Percentiles rank a stretch among this genome's conserved stretches.
These are phyloP conservation scores for Blastomyces silverae DNA, from an alignment of 2,329 filamentous ascomycete species.

Conservation along the genomic window DNA sequence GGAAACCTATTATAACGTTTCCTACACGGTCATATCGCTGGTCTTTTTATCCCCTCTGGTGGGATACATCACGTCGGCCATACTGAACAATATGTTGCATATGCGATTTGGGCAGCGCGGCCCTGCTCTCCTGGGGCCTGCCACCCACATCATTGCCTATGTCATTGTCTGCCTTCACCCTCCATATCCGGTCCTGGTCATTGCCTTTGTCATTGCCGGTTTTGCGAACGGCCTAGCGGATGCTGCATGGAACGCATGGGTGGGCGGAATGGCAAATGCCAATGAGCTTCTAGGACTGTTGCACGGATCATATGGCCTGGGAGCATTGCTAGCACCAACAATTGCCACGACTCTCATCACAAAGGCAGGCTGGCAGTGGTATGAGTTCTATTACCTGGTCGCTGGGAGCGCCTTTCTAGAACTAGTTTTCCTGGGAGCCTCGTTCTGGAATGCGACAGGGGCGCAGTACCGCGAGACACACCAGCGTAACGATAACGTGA, in stretches of 20 bases:
- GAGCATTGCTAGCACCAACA: slow-evolving; percentile 61
- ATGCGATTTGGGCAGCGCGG: slow-evolving; percentile 57
- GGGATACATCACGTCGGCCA: slow-evolving; percentile 42
- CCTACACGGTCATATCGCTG: slow-evolving; percentile 43
- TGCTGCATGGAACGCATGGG: slow-evolving; percentile 52
- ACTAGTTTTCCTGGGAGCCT: slow-evolving; percentile 43
- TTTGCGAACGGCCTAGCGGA: slow-evolving; percentile 61
- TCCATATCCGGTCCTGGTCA: slow-evolving; percentile 58
- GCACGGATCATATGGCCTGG: slow-evolving; percentile 63
- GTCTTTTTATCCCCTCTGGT: slow-evolving; percentile 45
- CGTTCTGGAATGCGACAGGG: slow-evolving; percentile 59
- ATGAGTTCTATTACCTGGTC: slow-evolving; percentile 68
- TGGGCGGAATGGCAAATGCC: slow-evolving; percentile 62
- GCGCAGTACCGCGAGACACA: slow-evolving; percentile 43
- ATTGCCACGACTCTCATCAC: slow-evolving; percentile 66
- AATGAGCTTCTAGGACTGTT: slow-evolving; percentile 66
- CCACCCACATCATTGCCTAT: slow-evolving; percentile 59
- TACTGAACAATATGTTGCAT: slow-evolving; percentile 42
- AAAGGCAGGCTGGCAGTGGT: slow-evolving; percentile 57
- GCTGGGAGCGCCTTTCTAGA: slow-evolving; percentile 52
- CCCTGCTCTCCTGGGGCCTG: slow-evolving; percentile 59
- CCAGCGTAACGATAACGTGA: slow-evolving; percentile 28
- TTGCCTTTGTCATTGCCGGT: slow-evolving; percentile 59
- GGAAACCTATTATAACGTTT: slow-evolving; percentile 41
- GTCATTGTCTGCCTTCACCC: slow-evolving; percentile 60